Base-by-base conservation (phyloP, 306 rosid genomes). In the Prunus persica region DNA sequence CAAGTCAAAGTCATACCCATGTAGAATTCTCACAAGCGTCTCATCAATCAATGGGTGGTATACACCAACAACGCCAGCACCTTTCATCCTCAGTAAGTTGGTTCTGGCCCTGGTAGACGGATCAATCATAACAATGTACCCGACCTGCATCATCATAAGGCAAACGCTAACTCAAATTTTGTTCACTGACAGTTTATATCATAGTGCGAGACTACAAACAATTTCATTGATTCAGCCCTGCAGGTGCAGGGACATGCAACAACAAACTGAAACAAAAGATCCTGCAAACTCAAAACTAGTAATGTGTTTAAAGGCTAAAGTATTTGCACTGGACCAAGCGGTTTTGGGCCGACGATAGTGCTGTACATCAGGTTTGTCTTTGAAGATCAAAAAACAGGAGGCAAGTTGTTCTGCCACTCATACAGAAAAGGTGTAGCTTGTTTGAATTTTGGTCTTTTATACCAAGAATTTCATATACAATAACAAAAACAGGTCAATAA, bases 101-200 rank as follows among this genome's bases (percentile, higher is more conserved):
- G 87, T 76, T 84, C 88, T 83, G 28, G 79, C 81, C 66, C 93
- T 85, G 0, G 96, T 89, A 30, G 91, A 83, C 2, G 87, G 93
- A 60, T 93, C 94, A 30, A 24, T 87, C 97, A 90, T 90, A 18
- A 93, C 97, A 82, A 93, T 88, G 80, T 93, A 93, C 58, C 97
- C 98, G 46, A 88, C 98, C 98, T 93, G 92, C 79, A 50, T 58
- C 27, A 55, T 19, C 54, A 51, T 14, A 50, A 24, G 32, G 27
- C 3, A 38, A n/a, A 24, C 9, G 3, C 65, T 22, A 6, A 34
- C n/a, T 54, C 65, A 71, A 41, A 22, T 16, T 50, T n/a, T 27
- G 28, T 52, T 28, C 27, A 2, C 18, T 58, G 64, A 58, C 64
- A 58, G 43, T 56, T n/a, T n/a, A 5, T 54, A 54, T 32, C 62